Evolutionary conservation across 1,284 basidiomycete genomes (phyloP).

Genomic region (Puccinia triticina): DNA sequence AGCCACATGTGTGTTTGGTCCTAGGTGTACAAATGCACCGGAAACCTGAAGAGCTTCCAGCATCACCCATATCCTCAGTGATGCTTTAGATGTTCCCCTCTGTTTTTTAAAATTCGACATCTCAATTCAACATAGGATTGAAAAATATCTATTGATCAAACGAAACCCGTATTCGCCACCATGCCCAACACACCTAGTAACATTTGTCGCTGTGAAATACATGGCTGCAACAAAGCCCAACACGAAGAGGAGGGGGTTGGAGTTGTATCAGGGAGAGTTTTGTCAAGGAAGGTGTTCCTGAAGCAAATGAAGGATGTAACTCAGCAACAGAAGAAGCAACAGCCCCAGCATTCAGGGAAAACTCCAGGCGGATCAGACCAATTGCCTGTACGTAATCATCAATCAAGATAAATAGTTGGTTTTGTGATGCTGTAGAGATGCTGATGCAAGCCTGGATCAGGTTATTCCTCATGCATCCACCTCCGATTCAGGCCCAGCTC

Average conservation of each 20-base stretch:
- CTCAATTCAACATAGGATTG: background rate
- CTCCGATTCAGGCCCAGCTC: background rate
- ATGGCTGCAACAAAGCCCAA: no score
- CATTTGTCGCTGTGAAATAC: slow-evolving; percentile 4
- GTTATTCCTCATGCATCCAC: background rate
- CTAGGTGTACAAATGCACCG: no score
- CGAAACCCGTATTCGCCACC: background rate
- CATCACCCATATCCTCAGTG: no score
- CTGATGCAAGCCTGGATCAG: background rate
- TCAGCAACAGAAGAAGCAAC: slow-evolving; percentile 1
- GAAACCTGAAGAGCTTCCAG: no score
- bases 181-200: background rate
- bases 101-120: no score
- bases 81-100: no score
- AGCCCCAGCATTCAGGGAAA: background rate
- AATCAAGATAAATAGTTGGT: background rate
- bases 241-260: background rate
- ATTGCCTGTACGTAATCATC: background rate
- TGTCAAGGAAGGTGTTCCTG: slow-evolving; percentile 14
- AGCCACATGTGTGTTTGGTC: no score
- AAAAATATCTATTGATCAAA: background rate
- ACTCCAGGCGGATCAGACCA: background rate
- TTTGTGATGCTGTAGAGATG: background rate
- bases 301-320: background rate
- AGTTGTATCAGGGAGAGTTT: background rate